Evolutionary conservation across 1,284 basidiomycete genomes (phyloP).

Genomic region (Papiliotrema laurentii): DNA sequence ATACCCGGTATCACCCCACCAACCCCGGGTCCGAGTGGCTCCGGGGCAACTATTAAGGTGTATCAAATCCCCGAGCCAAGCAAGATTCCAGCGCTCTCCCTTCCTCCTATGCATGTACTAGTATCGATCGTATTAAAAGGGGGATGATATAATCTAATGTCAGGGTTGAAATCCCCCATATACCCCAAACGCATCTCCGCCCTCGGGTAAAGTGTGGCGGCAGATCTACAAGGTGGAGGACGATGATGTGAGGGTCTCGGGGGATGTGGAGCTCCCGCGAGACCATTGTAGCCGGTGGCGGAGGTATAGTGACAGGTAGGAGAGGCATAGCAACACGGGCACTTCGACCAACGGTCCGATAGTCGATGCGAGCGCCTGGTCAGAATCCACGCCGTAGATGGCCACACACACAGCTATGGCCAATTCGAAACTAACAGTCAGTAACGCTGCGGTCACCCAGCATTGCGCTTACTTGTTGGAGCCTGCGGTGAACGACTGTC

Average conservation of each 20-base stretch:
- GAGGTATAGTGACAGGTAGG: conserved; percentile 64
- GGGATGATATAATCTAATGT: too few species aligned
- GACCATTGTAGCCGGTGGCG: conserved; percentile 54
- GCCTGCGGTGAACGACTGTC: conserved; percentile 41
- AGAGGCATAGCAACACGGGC: conserved; percentile 67
- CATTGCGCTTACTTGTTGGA: conserved; percentile 51
- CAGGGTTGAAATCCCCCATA: too few species aligned
- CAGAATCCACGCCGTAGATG: conserved; percentile 67
- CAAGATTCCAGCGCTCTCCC: too few species aligned
- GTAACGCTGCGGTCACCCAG: background rate
- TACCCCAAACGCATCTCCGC: background rate
- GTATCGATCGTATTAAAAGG: too few species aligned
- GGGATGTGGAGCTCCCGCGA: too few species aligned
- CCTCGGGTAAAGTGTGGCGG: background rate
- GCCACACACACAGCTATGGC: conserved; percentile 80
- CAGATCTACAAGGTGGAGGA: background rate
- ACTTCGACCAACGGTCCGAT: conserved; percentile 69
- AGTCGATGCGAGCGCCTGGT: conserved; percentile 71
- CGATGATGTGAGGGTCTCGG: too few species aligned
- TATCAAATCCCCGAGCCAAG: too few species aligned
- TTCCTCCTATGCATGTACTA: too few species aligned
- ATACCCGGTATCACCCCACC: too few species aligned
- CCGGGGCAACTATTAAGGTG: too few species aligned
- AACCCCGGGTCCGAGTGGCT: too few species aligned
- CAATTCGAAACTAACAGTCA: conserved; percentile 53